Evolutionary conservation across 495 filamentous ascomycete species (phyloP), one percentile per base, ranked within the genome.

Genomic region (Penicillium atrosanguineum): DNA sequence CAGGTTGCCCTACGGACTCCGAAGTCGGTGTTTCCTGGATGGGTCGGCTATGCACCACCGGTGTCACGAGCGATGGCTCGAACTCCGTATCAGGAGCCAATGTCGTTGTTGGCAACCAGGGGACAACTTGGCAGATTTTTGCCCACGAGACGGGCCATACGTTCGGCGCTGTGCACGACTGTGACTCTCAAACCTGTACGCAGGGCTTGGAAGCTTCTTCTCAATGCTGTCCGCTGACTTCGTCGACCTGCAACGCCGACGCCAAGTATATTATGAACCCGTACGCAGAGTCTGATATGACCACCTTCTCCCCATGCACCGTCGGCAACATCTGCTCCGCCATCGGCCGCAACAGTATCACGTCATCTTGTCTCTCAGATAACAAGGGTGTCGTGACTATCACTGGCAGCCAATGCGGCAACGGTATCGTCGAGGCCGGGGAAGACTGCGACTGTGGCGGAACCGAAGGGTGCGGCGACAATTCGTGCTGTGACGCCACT

Each of bases 371-470:
- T 72, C 75, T 98, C 18, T 83, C 81, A 14, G 84, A 87, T 63
- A 98, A 98, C 71, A 82, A 82, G 56, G 86, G 86, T 52, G 85
- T 98, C 16, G 76, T 78, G n/a, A 93, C 88, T n/a, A 89, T 95
- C 64, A 88, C 84, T 1, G 88, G 87, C 59, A 86, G 86, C 52
- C 85, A 90, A 62, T 98, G 94, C 66, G 94, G 94, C 45, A 98
- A 98, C 69, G 94, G 94, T 42, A 97, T 98, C 55, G 95, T 98
- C 38, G 94, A 98, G 69, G 69, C 79, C 9, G 94, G 90, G 56
- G 94, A 98, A 70, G 88, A 98, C 15, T 98, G 94, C 69, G 94
- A 98, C 71, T 98, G 94, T 63, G 95, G 94, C 48, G 94, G 92
- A 39, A 67, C 68, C 7, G 70, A 73, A 28, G 81, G 80, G 39